phyloP scores from a whole-genome alignment of 306 rosid genomes.

The Lagenaria siceraria region DNA sequence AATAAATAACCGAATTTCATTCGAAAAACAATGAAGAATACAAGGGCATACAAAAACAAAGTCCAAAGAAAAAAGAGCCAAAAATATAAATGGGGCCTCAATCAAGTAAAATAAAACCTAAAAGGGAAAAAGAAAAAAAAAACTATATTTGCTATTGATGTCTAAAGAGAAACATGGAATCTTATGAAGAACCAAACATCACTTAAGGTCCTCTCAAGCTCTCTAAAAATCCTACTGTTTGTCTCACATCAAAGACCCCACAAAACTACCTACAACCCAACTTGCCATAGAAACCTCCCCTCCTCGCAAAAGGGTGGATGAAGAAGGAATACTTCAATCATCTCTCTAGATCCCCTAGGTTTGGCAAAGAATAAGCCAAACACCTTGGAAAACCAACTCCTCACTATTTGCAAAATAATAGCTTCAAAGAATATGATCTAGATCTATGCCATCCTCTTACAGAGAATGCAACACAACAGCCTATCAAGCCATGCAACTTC shows the following conservation, averaged over 20 bases:
- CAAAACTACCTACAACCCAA: not conserved
- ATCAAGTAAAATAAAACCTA: not conserved
- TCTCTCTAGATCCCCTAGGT: not conserved
- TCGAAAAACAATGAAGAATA: not conserved
- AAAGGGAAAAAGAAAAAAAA: not conserved
- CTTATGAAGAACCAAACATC: not conserved
- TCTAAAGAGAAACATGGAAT: not conserved
- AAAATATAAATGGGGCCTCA: not conserved
- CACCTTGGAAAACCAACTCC: not conserved
- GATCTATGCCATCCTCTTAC: not conserved
- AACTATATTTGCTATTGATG: not conserved
- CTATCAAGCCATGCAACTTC: not conserved
- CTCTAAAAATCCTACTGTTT: not conserved
- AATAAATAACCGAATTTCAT: not conserved
- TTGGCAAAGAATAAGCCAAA: not conserved
- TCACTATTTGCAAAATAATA: not conserved
- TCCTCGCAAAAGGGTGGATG: not conserved
- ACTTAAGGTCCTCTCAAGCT: not conserved
- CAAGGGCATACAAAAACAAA: not conserved
- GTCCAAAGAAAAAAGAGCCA: not conserved
- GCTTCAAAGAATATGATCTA: not conserved
- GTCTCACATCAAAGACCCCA: not conserved
- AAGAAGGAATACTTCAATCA: not conserved
- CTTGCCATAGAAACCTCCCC: not conserved
- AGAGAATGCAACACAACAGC: not conserved